Base-by-base conservation (phyloP, 2,329 filamentous ascomycete species). In the Penicillium sp. region DNA sequence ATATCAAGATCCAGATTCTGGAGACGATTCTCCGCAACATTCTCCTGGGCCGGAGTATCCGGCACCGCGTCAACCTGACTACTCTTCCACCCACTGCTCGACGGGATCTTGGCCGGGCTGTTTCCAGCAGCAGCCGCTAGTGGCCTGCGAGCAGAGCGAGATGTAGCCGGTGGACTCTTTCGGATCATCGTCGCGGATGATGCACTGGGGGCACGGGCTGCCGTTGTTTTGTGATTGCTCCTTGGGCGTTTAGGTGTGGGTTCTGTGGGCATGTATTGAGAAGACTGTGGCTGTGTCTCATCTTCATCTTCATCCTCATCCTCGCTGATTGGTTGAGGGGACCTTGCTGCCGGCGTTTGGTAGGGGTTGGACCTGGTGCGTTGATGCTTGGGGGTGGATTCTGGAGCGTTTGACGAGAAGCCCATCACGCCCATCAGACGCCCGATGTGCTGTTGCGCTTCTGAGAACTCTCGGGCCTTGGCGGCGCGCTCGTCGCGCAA, bases 361-460 rank as follows among this genome's bases (percentile, higher is more conserved):
- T 55, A 55, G 4, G 55, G 14, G 8, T 44, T 57, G 31, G 64
- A 56, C n/a, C 49, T 59, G 42, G 56, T 42, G 27, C 54, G 58
- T 22, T 51, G 50, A 4, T 63, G 60, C 61, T 59, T 63, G 21
- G 55, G 46, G 29, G 54, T 49, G 38, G 57, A 47, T 14, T 61
- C 59, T 39, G 50, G 51, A 10, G 61, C 27, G 2, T 66, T 61
- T 4, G 65, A 54, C 5, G 66, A 64, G 48, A 73, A 72, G 1
- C 70, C 71, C 71, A 74, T 74, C 1, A 75, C 70, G 14, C 60
- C 62, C 72, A 75, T 75, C 4, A 74, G 53, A 11, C 69, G 66
- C 13, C 67, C 61, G 21, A 74, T 74, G 43, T 74, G 69, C 49
- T 74, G 69, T 48, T 74, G 72, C 1, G 72, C 72, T 52, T 74